Base-by-base conservation (phyloP, 306 rosid species). In the Dryas alaskensis region DNA sequence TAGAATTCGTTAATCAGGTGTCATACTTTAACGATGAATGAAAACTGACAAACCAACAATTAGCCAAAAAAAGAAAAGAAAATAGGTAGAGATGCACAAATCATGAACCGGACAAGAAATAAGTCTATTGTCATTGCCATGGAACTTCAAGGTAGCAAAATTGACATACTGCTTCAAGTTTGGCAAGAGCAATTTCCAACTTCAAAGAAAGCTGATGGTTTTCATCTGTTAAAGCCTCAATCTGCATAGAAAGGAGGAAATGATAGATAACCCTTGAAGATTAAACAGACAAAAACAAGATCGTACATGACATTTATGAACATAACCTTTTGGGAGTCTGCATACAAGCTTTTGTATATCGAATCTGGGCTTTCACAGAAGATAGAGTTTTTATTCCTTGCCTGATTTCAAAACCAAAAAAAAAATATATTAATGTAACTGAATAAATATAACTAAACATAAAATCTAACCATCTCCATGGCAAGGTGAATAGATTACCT, bases 121-220 rank as follows among this genome's bases (percentile, higher is more conserved):
- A 14, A 14, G 55, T 13, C 55, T 60, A 31, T 11, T 31, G 17
- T 10, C n/a, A 60, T 31, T 27, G 9, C 27, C 25, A 10, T 11
- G 37, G 37, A 60, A 27, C 4, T 11, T 37, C 16, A 31, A 13
- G 10, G 5, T 25, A 12, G 65, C 9, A 11, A 58, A 57, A 60
- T 27, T 27, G 65, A 60, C 89, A 73, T 92, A 92, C 97, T 79
- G 81, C 83, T 88, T 89, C 92, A 68, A 84, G 50, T 85, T 89
- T 87, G 47, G 83, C 79, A 40, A 80, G 76, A 65, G 91, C 92
- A 73, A 49, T 70, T 78, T 80, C 86, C 52, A 92, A 66, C 82
- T 89, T 82, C 75, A 50, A 73, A 16, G 76, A 25, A 52, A 91
- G 90, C 81, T 62, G 69, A 31, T 7, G 69, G 69, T 87, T 89